These are phyloP conservation scores for Cladophialophora psammophila DNA, from an alignment of 2,329 filamentous ascomycete species.

Conservation along the genomic window DNA sequence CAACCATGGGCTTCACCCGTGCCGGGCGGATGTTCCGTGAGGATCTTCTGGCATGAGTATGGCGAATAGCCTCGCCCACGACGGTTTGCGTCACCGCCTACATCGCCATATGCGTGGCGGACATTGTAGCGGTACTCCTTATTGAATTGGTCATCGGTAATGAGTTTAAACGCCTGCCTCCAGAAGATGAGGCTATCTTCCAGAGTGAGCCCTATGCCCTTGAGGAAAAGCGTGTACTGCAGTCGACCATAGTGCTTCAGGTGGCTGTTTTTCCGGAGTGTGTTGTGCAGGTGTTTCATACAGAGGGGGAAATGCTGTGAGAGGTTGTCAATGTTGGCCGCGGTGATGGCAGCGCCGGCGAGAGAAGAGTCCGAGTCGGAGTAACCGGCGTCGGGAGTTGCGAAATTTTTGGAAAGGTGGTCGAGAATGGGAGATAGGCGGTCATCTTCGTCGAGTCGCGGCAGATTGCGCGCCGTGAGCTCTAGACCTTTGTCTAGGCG, in stretches of 20 bases:
- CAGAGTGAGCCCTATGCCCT: constrained; percentile 90
- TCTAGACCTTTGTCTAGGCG: constrained; percentile 83
- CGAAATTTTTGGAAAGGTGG: constrained; percentile 94
- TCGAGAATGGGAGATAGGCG: constrained; percentile 77
- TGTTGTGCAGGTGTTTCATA: constrained; percentile 90
- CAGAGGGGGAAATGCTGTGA: constrained; percentile 87
- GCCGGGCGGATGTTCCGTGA: constrained; percentile 86
- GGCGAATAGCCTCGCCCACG: constrained; percentile 87
- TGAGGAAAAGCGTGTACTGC: constrained; percentile 95
- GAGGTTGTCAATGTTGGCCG: constrained; percentile 79
- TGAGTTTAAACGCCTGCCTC: constrained; percentile 82
- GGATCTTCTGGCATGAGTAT: constrained; percentile 92
- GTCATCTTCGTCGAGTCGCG: constrained; percentile 94
- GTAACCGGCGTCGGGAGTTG: constrained; percentile 86
- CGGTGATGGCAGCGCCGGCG: constrained; percentile 75
- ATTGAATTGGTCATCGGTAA: constrained; percentile 93
- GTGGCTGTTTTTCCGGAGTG: constrained; percentile 84
- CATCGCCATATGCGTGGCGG: constrained; percentile 92
- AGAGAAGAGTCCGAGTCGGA: constrained; percentile 69
- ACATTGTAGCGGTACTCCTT: constrained; percentile 98
- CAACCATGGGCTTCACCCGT: constrained; percentile 93
- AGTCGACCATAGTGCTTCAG: constrained; percentile 92
- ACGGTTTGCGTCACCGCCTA: constrained; percentile 88
- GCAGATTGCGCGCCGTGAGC: constrained; percentile 88
- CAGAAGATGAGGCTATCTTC: constrained; percentile 93